Conservation (phyloP, 2,329 filamentous ascomycete genomes). For the Penicillium sp. region DNA sequence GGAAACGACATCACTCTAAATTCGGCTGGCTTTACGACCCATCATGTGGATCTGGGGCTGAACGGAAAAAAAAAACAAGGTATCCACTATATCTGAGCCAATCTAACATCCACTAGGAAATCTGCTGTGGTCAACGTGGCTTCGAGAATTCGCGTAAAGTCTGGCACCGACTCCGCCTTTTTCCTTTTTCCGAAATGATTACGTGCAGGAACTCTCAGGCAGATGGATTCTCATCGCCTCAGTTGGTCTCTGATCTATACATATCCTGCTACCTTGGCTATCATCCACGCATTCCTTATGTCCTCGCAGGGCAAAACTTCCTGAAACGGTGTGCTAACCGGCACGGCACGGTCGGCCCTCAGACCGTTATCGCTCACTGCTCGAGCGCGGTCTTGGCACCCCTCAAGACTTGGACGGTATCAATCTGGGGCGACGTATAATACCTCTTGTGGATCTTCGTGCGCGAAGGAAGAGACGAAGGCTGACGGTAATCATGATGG, state of each 20-base stretch:
- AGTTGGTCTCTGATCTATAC: neutral
- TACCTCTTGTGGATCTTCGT: neutral
- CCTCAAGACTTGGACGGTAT: neutral
- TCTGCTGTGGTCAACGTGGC: conserved; percentile 17
- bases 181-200: neutral
- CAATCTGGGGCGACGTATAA: neutral
- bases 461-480: neutral
- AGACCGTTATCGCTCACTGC: conserved; percentile 1
- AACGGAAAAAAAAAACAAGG: conserved; percentile 13
- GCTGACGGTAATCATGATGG: neutral
- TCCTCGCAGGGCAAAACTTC: neutral
- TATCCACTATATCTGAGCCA: neutral
- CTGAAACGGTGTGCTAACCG: conserved; percentile 6
- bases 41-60: conserved; percentile 23
- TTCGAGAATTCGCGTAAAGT: conserved; percentile 33
- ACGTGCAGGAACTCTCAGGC: conserved; percentile 2
- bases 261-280: neutral
- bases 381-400: conserved; percentile 10
- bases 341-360: conserved; percentile 10
- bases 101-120: conserved; percentile 11
- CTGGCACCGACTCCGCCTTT: conserved; percentile 3
- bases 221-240: neutral
- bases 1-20: neutral
- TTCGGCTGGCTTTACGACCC: neutral
- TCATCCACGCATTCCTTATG: neutral